Percentiles rank a stretch among this genome's conserved stretches.
These are phyloP conservation scores for Phytophthora brassicae DNA, from an alignment of 352 stramenopile species.

Conservation along the genomic window DNA sequence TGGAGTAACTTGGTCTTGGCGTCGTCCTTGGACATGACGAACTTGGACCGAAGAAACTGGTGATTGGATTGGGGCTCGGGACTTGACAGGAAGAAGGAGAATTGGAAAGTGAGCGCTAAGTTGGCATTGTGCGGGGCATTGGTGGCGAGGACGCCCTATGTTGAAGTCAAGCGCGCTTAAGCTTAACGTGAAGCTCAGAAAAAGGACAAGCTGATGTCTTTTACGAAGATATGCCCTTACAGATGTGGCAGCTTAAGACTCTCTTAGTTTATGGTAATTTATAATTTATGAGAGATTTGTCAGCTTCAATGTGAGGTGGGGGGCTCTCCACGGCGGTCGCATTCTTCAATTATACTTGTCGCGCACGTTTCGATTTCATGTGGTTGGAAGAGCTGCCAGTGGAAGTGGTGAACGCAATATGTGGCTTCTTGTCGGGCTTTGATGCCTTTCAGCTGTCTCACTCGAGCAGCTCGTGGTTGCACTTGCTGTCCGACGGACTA, in stretches of 20 bases:
- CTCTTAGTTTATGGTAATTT: too few relatives aligned
- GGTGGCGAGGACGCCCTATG: not conserved
- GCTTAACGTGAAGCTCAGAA: too few relatives aligned
- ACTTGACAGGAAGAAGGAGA: not conserved
- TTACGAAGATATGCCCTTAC: too few relatives aligned
- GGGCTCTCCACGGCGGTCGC: not conserved
- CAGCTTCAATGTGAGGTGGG: too few relatives aligned
- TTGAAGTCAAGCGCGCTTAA: not conserved
- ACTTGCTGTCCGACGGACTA: slow-evolving; percentile 21
- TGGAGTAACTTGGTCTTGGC: slow-evolving; percentile 22
- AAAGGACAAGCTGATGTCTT: too few relatives aligned
- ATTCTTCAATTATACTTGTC: slow-evolving; percentile 13
- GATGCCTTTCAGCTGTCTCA: slow-evolving; percentile 34
- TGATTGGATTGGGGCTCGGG: not conserved
- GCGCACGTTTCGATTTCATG: slow-evolving; percentile 11
- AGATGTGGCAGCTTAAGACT: too few relatives aligned
- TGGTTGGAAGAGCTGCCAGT: slow-evolving; percentile 18
- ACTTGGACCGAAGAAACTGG: not conserved
- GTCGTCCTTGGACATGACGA: slow-evolving; percentile 1
- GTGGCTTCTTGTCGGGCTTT: slow-evolving; percentile 23
- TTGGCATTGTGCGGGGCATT: not conserved
- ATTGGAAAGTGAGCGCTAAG: slow-evolving; percentile 36
- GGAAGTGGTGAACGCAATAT: slow-evolving; percentile 17
- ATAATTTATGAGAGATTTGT: too few relatives aligned
- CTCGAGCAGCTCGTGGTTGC: slow-evolving; percentile 18